These are phyloP conservation scores for Cercophora scortea DNA, from an alignment of 495 filamentous ascomycete species.

Conservation along the genomic window DNA sequence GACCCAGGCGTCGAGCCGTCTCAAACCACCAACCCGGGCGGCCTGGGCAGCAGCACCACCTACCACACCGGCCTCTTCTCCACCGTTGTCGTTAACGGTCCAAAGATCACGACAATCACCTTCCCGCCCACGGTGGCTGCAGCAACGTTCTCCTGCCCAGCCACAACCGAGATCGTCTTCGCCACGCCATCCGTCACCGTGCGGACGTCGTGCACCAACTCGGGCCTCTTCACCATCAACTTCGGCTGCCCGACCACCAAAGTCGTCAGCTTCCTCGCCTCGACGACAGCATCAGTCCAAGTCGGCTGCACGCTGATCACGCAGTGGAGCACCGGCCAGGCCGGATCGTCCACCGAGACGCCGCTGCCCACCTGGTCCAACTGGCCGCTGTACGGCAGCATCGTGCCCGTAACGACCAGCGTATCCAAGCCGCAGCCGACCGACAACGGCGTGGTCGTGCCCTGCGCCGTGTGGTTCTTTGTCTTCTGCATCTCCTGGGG, in stretches of 20 bases:
- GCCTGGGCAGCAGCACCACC: background rate
- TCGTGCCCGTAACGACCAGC: slow-evolving; percentile 1
- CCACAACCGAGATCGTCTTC: background rate
- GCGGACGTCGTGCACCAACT: background rate
- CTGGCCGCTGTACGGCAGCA: background rate
- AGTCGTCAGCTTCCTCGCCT: background rate
- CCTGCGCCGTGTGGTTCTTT: slow-evolving; percentile 12
- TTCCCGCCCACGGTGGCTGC: background rate
- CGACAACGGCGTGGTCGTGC: slow-evolving; percentile 2
- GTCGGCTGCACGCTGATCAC: background rate
- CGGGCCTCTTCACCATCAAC: background rate
- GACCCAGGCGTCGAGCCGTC: background rate
- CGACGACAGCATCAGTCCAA: background rate
- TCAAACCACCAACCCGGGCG: background rate
- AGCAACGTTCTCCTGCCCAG: background rate
- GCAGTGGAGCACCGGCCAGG: background rate
- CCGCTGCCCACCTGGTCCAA: background rate
- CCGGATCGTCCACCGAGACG: background rate
- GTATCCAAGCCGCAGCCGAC: background rate
- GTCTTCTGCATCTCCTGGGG: slow-evolving; percentile 7
- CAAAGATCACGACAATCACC: background rate
- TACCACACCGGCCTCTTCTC: background rate
- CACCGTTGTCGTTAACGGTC: background rate
- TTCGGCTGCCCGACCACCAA: background rate
- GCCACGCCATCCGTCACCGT: background rate